Evolutionary conservation across 176 grass and related monocot genomes (phyloP).

Genomic region (Phyllostachys edulis): DNA sequence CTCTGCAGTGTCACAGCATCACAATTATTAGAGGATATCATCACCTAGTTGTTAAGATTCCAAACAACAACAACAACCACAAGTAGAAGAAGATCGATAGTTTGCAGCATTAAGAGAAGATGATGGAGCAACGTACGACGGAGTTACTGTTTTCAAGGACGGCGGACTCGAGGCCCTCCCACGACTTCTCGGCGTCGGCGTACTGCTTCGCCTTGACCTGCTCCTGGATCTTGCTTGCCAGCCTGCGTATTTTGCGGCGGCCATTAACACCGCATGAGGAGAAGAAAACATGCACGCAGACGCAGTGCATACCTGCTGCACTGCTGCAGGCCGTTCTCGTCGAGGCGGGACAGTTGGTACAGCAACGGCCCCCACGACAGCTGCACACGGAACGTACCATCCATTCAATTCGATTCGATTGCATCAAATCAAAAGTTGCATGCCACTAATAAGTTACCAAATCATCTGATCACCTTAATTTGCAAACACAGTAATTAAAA

Average conservation of each 20-base stretch:
- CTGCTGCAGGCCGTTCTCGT: neutral
- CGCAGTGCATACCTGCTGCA: constrained; percentile 15
- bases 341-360: constrained; percentile 1
- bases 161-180: constrained; percentile 50
- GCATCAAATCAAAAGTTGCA: neutral
- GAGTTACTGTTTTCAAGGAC: constrained; percentile 40
- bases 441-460: too few relatives aligned
- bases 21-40: neutral
- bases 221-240: constrained; percentile 55
- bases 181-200: constrained; percentile 48
- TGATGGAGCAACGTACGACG: constrained; percentile 39
- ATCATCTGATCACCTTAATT: too few relatives aligned
- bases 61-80: neutral
- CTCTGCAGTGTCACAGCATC: constrained; percentile 30
- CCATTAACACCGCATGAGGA: neutral
- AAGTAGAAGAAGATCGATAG: neutral
- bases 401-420: neutral
- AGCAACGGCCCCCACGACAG: constrained; percentile 1
- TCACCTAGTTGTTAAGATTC: neutral
- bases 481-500: too few relatives aligned
- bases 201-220: constrained; percentile 42
- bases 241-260: neutral
- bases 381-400: neutral
- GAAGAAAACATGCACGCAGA: too few relatives aligned
- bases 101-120: neutral